Conservation (phyloP, 2,329 filamentous ascomycete genomes). For the Botrytis aclada region DNA sequence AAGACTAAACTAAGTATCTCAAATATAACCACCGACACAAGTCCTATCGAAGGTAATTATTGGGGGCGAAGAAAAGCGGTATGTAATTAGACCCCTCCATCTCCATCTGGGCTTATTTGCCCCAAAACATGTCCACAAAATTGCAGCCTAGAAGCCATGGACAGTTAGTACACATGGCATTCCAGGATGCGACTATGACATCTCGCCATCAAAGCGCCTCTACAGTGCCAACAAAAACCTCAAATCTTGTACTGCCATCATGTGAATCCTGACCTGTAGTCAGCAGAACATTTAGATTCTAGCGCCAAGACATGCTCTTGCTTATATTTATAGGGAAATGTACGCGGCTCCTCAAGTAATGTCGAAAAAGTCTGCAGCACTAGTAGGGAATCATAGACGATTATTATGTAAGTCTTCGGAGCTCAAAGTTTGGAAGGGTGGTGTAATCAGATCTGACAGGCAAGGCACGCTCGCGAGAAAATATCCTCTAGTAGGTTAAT, state of each 20-base stretch:
- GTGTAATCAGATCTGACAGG: not conserved
- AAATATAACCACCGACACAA: not conserved
- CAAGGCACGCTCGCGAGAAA: not conserved
- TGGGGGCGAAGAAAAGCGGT: not conserved
- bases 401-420: slow-evolving; percentile 13
- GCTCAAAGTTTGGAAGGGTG: slow-evolving; percentile 3
- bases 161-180: slow-evolving; percentile 3
- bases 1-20: not conserved
- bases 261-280: not conserved
- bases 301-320: not conserved
- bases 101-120: not conserved
- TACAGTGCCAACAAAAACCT: not conserved
- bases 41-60: not conserved
- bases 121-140: not conserved
- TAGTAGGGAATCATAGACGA: not conserved
- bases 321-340: not conserved
- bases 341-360: slow-evolving; percentile 7
- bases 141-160: slow-evolving; percentile 1
- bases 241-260: not conserved
- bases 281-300: not conserved
- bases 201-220: not conserved
- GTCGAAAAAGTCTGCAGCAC: not conserved
- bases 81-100: not conserved
- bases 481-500: not conserved
- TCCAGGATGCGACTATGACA: not conserved